phyloP scores from a whole-genome alignment of 202 grass and related monocot genomes.

The Cymbopogon flexuosus region DNA sequence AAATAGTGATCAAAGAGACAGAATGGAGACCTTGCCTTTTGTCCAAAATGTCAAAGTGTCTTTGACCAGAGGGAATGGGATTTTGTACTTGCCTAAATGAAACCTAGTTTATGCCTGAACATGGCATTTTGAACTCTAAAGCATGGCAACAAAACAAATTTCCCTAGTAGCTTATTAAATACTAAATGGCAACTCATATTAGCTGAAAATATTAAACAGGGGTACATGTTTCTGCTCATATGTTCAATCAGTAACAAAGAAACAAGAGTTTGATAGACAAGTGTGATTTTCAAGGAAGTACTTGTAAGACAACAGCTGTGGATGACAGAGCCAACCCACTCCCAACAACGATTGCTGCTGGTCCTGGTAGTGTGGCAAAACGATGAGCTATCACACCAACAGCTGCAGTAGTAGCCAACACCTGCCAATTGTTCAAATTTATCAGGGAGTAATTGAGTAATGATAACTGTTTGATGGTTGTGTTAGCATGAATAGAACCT shows the following conservation, averaged over 20 bases:
- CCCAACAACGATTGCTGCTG: constrained; percentile 89
- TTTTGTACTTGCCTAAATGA: not conserved
- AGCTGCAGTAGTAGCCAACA: constrained; percentile 72
- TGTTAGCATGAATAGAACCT: constrained; percentile 48
- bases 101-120: not conserved
- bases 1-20: not conserved
- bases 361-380: constrained; percentile 59
- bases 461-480: constrained; percentile 25
- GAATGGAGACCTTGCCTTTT: not conserved
- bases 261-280: constrained; percentile 9
- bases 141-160: constrained; percentile 11
- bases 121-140: not conserved
- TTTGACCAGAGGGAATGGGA: not conserved
- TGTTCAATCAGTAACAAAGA: not conserved
- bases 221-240: constrained; percentile 1
- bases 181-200: not conserved
- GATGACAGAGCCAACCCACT: constrained; percentile 94
- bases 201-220: not conserved
- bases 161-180: not conserved
- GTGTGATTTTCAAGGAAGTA: constrained; percentile 35
- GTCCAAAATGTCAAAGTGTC: not conserved
- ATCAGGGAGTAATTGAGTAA: constrained; percentile 13
- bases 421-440: constrained; percentile 48
- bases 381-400: constrained; percentile 75
- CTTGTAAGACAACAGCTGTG: constrained; percentile 96